Base-by-base conservation (phyloP, 495 filamentous ascomycete species). In the Aspergillus biplanus region DNA sequence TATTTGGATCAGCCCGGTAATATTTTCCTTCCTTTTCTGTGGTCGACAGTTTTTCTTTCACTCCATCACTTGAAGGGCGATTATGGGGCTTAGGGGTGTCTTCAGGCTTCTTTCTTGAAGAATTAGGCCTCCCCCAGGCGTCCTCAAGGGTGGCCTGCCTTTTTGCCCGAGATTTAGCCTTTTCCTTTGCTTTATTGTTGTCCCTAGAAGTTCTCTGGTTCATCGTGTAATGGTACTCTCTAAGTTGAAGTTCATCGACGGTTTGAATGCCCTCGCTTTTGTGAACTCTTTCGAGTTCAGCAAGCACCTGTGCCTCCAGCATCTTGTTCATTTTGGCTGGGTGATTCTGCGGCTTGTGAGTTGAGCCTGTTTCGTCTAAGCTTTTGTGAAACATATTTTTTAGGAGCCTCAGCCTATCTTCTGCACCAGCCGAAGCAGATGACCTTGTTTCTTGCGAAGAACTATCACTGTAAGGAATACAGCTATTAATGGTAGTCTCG, bases 141-240 rank as follows among this genome's bases (percentile, higher is more conserved):
- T 70, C 68, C 50, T 71, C 71, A 5, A 73, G 56, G 2, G 71
- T 73, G 15, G 69, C 67, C 57, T 75, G 73, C 48, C 53, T 67
- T 52, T 70, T 70, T 0, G 65, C 65, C 32, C 69, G 69, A 5
- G 42, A 27, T 15, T 52, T 33, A 18, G 59, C 34, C 47, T 65
- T 69, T 33, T 7, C 59, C 13, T 62, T 63, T 8, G 48, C 34
- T 32, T 66, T 65, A 16, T 44, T 59, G 35, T 18, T 16, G 2
- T 55, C 42, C 9, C 59, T 68, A 4, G 64, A 42, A 3, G 64
- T 53, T 55, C 69, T 73, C 7, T 75, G 73, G 27, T 15, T 56
- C 72, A 73, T 73, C 11, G 62, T 72, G 2, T 50, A 62, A 53
- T 70, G 64, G 35, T 69, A 66, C 37, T 66, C 13, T 27, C 71